These are phyloP conservation scores for Leccinum subtestaceum DNA, from an alignment of 768 basidiomycete species.

Conservation along the genomic window DNA sequence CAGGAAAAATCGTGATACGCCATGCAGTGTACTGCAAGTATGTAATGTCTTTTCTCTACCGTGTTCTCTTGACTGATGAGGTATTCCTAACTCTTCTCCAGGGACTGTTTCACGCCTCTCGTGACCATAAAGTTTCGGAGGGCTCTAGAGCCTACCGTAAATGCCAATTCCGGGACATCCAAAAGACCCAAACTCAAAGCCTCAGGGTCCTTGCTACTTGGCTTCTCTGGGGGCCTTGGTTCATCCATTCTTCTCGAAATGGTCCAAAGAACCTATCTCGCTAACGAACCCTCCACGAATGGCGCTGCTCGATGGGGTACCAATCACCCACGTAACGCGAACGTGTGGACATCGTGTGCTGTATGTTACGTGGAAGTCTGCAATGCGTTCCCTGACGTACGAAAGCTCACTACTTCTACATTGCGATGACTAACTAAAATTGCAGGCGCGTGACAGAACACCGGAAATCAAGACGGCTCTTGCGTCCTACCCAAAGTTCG, in stretches of 20 bases:
- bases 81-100: constrained; percentile 19
- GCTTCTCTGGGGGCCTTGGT: constrained; percentile 76
- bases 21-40: constrained; percentile 87
- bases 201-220: constrained; percentile 64
- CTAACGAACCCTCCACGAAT: constrained; percentile 22
- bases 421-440: constrained; percentile 10
- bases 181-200: constrained; percentile 63
- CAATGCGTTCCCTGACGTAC: constrained; percentile 57
- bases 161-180: constrained; percentile 50
- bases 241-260: constrained; percentile 73
- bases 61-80: constrained; percentile 9
- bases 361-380: constrained; percentile 74
- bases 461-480: constrained; percentile 49
- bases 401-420: constrained; percentile 23
- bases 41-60: constrained; percentile 12
- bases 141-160: constrained; percentile 62
- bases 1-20: constrained; percentile 68
- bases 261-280: constrained; percentile 57
- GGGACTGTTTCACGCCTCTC: constrained; percentile 66
- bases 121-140: constrained; percentile 63
- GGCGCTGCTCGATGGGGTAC: constrained; percentile 49
- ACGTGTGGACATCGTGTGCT: constrained; percentile 58
- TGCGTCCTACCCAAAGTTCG: constrained; percentile 46
- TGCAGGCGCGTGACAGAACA: constrained; percentile 53
- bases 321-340: constrained; percentile 61